Evolutionary conservation across 1,284 basidiomycete species (phyloP), one percentile per base, ranked within the genome.

Genomic region (Lignosus rhinocerotis): DNA sequence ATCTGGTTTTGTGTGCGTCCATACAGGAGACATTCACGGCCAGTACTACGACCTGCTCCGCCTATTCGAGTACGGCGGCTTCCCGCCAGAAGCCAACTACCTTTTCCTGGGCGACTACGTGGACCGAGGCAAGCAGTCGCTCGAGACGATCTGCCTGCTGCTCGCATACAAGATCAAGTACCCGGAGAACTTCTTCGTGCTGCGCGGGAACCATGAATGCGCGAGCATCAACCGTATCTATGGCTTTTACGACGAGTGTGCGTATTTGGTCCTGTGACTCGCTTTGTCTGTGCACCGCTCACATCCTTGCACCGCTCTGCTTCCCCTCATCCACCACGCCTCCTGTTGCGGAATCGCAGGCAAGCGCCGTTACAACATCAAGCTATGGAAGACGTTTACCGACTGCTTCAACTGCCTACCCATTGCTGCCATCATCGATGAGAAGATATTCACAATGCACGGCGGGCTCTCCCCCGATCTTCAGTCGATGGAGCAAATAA

Each of bases 401-500:
- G 94, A 96, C 76, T 96, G 94, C 79, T 96, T 96, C 83, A 96
- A 96, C 78, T 96, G 94, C 73, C 80, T 96, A 63, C 94, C 94
- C 44, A 96, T 96, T 73, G 94, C 94, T 49, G 94, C 94, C 65
- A 96, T 96, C 77, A 96, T 96, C 72, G 94, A 96, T 77, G 94
- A 96, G 76, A 96, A 96, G 80, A 96, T 96, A 73, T 96, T 96
- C 75, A 96, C 93, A 51, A 93, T 93, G 92, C 93, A 96, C 69
- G 92, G 92, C 51, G 90, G 91, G 48, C 82, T 98, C 68, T 96
- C 93, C 76, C 96, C 97, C 51, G 96, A 98, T 78, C 81, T 99
- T 64, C 96, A 98, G 82, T 94, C 92, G 71, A 99, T 99, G 96
- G 96, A 99, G 78, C 96, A 99, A 82, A 99, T 99, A 81, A 85